Evolutionary conservation across 805 yeast species (phyloP), one percentile per base, ranked within the genome.

Genomic region (Nakazawaea holstii): DNA sequence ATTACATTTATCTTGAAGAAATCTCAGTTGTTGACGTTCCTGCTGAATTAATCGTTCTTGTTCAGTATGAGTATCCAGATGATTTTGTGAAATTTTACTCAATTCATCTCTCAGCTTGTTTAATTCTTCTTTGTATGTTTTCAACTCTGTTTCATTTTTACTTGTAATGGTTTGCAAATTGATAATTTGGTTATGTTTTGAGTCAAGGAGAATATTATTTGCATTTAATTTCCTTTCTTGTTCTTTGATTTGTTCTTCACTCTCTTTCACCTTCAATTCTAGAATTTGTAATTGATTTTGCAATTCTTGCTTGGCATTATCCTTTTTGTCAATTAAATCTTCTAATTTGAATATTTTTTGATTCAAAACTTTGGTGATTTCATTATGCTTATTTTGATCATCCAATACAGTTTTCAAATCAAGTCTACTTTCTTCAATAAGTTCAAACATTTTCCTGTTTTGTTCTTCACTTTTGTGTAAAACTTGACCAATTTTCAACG

Each of bases 301-400:
- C 33, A 41, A n/a, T 6, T 41, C 44, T 13, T 4, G n/a, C 13
- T 24, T 20, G 11, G 17, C 8, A 13, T 13, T 32, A 5, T 15
- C 24, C 24, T 41, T 30, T 6, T 7, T 7, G 1, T 41, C 44
- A 10, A 41, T 9, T 13, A 17, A 31, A 13, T 41, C 44, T 1
- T 41, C 30, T 14, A 41, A 32, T 11, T 32, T n/a, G 17, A 41
- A 26, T 8, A 41, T 31, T 30, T 32, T 31, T 6, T 24, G 31
- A 41, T 41, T 41, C 30, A 41, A 33, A 15, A 32, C 6, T 14
- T 41, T 41, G 4, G 35, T n/a, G 13, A 32, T 15, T 53, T 39
- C 13, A 30, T 42, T 24, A 35, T 56, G 46, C 51, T 59, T 42
- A 58, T 43, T 14, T 51, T 57, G 27, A 11, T 36, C 14, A 20